These are phyloP conservation scores for Croton setiger DNA, from an alignment of 441 rosid species.

Conservation along the genomic window DNA sequence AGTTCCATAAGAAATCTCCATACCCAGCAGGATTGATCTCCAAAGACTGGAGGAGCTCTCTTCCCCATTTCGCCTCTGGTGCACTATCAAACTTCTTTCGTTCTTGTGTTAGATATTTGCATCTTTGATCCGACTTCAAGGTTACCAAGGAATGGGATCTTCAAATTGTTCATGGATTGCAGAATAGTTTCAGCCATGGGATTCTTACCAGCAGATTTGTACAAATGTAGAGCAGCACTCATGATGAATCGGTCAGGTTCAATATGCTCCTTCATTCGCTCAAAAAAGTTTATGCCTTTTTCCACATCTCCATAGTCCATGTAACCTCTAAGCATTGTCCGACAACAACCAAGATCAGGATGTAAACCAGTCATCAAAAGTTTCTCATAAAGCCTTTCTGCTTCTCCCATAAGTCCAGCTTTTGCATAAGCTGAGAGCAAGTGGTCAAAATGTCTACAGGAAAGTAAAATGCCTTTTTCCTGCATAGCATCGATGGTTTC, in stretches of 20 bases:
- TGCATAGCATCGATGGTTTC: conserved; percentile 45
- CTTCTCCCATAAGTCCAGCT: conserved; percentile 56
- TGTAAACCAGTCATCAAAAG: conserved; percentile 35
- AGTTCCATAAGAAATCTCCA: background rate
- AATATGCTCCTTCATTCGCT: conserved; percentile 39
- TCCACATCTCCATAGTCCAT: conserved; percentile 46
- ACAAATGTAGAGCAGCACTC: conserved; percentile 59
- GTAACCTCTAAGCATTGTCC: conserved; percentile 61
- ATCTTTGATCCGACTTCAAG: conserved; percentile 37
- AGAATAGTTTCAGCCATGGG: conserved; percentile 33
- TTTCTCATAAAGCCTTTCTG: conserved; percentile 50
- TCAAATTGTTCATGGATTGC: conserved; percentile 31
- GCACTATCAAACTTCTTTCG: background rate
- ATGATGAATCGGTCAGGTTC: conserved; percentile 48
- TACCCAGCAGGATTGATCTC: background rate
- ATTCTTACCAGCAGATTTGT: conserved; percentile 44
- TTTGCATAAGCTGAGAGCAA: conserved; percentile 52
- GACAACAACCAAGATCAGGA: conserved; percentile 52
- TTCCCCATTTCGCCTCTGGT: background rate
- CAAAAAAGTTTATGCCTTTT: conserved; percentile 53
- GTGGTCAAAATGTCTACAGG: conserved; percentile 52
- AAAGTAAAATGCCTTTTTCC: conserved; percentile 43
- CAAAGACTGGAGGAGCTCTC: background rate
- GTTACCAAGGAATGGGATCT: conserved; percentile 31
- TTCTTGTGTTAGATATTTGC: background rate